Base-by-base conservation (phyloP, 1,284 basidiomycete species). In the Meripilus lineatus region DNA sequence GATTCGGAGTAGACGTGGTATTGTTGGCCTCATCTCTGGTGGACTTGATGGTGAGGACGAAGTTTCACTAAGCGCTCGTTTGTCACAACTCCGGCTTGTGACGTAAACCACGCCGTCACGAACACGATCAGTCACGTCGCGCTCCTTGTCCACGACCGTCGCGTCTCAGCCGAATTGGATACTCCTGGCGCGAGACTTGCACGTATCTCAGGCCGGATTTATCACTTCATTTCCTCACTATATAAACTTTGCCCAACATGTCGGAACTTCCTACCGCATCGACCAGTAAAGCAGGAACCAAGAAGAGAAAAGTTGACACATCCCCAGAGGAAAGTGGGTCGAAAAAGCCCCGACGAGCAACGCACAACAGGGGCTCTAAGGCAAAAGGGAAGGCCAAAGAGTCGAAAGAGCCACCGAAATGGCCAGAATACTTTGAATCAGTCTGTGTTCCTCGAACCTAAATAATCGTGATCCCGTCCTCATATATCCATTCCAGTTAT, bases 381-480 rank as follows among this genome's bases (percentile, higher is more conserved):
- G 46, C 47, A 5, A 63, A 65, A 49, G 54, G 46, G 8, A 58
- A 58, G 42, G 54, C 38, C 5, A 53, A 55, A 32, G 46, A 54
- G 32, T 49, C 17, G 33, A 21, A 8, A 10, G 30, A 43, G 32
- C 49, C 39, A 44, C 56, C 26, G 43, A 44, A n/a, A 40, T 84
- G 82, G 81, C 79, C 81, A 15, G 68, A 73, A 30, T 71, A 84
- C 56, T 83, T 84, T 55, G 65, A 72, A 38, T 64, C 67, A 40
- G 80, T 82, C 56, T 48, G 72, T 67, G n/a, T n/a, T n/a, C n/a
- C n/a, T n/a, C n/a, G n/a, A n/a, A n/a, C n/a, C n/a, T n/a, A n/a
- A n/a, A n/a, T n/a, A n/a, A n/a, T n/a, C n/a, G n/a, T n/a, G n/a
- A n/a, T n/a, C n/a, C 6, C 23, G 23, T 18, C 26, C 41, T 3